Base-by-base conservation (phyloP, 1,284 basidiomycete species). In the Cyathus olla region DNA sequence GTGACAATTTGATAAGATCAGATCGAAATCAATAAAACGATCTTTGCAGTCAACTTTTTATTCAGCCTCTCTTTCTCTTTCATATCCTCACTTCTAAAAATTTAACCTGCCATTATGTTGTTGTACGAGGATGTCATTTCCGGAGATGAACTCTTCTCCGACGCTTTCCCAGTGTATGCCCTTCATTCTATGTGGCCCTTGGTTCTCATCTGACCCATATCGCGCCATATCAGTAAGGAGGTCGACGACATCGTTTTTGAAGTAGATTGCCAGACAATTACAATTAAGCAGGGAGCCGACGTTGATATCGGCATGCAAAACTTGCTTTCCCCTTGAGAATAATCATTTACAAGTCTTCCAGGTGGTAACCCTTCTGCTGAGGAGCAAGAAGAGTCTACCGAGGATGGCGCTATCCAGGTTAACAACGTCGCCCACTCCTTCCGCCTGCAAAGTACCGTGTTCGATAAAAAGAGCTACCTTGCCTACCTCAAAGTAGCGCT, bases 401-500 rank as follows among this genome's bases (percentile, higher is more conserved):
- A 96, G 77, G 92, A 94, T 19, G 95, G 94, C 68, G 86, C 90
- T 35, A 47, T 60, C 21, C 83, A 85, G 66, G 93, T 98, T 76
- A 99, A 97, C 91, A 96, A 99, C 82, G 86, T 99, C 69, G 92
- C 92, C 63, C 83, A 96, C 86, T 95, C 96, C 54, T 97, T 97
- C 91, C 93, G 96, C 73, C 92, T 99, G 64, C 89, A 95, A 75
- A 52, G 78, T 40, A 97, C 95, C 29, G 42, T 73, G 9, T 99
- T 98, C 80, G 96, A 99, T 85, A 99, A 99, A 84, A 98, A 98
- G 83, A 79, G 82, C 42, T 99, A 89, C 83, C 83, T 96, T 51
- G 80, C 85, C 47, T 92, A 97, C 81, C 89, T 99, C 75, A 99
- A 98, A 88, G 95, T 90, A 53, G 35, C 72, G 65, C 17, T 47